Evolutionary conservation across 1,139 yeast genomes (phyloP).

Genomic region (Candida sanyaensis): DNA sequence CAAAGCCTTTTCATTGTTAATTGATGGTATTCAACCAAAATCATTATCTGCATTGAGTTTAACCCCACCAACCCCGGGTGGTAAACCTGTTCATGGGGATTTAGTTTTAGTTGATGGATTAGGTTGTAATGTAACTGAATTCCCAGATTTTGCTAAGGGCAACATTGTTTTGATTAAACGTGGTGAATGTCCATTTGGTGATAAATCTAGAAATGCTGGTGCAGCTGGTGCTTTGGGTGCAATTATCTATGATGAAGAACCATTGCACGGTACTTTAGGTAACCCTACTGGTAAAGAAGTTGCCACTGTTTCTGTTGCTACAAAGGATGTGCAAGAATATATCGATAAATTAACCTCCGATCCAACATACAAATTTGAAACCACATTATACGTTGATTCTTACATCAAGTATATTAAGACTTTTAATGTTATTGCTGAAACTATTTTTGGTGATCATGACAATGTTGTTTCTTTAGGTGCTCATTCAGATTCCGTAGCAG

Average conservation of each 20-base stretch:
- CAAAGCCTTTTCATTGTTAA: conserved; percentile 48
- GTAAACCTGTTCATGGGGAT: conserved; percentile 58
- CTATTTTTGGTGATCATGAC: conserved; percentile 77
- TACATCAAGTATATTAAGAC: conserved; percentile 66
- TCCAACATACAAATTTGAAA: conserved; percentile 36
- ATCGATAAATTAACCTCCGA: conserved; percentile 34
- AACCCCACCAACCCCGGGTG: conserved; percentile 76
- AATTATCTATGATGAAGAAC: conserved; percentile 71
- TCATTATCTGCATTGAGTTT: conserved; percentile 56
- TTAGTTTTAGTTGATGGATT: conserved; percentile 57
- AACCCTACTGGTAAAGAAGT: conserved; percentile 67
- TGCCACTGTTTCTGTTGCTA: conserved; percentile 69
- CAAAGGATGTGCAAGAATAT: conserved; percentile 55
- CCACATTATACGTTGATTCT: conserved; percentile 62
- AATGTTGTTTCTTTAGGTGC: conserved; percentile 90
- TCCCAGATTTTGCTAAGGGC: conserved; percentile 43
- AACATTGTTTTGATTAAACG: conserved; percentile 73
- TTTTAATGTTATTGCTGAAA: conserved; percentile 81
- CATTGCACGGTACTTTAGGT: conserved; percentile 73
- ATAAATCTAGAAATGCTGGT: conserved; percentile 77
- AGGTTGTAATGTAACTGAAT: conserved; percentile 74
- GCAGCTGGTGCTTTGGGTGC: conserved; percentile 75
- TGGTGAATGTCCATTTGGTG: conserved; percentile 84
- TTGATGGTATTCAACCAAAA: conserved; percentile 58
- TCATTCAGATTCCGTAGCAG: conserved; percentile 87